Percentiles rank a stretch among this genome's conserved stretches.
Evolutionary conservation across 352 stramenopile species (phyloP).

Genomic region (Pythium monospermum): DNA sequence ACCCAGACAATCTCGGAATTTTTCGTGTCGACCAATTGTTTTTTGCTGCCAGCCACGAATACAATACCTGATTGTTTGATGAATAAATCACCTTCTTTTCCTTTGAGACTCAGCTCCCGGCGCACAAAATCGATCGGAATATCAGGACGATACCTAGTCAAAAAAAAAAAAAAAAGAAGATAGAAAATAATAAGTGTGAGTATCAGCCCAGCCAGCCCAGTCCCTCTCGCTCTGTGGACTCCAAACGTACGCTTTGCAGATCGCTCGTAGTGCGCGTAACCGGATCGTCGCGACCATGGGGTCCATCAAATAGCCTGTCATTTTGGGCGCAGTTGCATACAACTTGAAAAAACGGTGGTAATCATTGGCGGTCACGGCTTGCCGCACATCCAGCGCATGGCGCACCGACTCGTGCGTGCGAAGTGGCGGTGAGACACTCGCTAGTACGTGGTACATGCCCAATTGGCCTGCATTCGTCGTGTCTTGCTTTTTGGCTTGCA

Average conservation of each 20-base stretch:
- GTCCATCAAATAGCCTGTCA: conserved; percentile 89
- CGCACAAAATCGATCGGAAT: conserved; percentile 70
- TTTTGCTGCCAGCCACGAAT: conserved; percentile 59
- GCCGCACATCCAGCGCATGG: conserved; percentile 75
- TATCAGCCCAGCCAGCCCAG: too few species aligned
- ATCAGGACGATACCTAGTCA: conserved; percentile 71
- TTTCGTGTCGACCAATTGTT: conserved; percentile 68
- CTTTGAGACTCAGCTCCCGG: conserved; percentile 68
- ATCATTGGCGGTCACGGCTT: conserved; percentile 80
- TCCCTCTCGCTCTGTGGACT: background rate
- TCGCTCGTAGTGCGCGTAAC: conserved; percentile 72
- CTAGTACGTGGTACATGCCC: conserved; percentile 80
- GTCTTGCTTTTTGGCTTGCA: conserved; percentile 84
- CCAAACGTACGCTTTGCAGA: conserved; percentile 82
- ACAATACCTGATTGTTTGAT: conserved; percentile 67
- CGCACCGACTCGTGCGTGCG: conserved; percentile 47
- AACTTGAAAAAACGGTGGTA: conserved; percentile 89
- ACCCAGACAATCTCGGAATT: conserved; percentile 80
- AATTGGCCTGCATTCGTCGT: conserved; percentile 81
- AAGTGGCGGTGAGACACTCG: conserved; percentile 44
- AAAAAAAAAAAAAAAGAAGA: conserved; percentile 3
- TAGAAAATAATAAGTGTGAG: conserved; percentile 16
- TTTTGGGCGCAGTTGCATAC: conserved; percentile 83
- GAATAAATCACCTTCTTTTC: conserved; percentile 65
- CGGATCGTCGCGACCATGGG: conserved; percentile 78